These are phyloP conservation scores for Elsinoe arachidis DNA, from an alignment of 2,329 filamentous ascomycete genomes.

Conservation along the genomic window DNA sequence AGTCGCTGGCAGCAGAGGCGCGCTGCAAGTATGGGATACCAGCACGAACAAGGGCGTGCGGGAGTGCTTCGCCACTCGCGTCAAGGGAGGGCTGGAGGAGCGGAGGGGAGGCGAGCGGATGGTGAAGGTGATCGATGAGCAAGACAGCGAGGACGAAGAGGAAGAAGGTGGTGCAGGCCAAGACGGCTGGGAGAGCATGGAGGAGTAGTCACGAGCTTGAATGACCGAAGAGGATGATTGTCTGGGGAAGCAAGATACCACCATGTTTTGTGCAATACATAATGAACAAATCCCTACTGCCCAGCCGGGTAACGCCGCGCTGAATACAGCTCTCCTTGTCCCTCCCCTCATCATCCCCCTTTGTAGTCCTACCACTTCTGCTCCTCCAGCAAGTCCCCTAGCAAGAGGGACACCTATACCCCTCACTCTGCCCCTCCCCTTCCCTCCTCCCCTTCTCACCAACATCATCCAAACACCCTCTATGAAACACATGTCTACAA, in stretches of 20 bases:
- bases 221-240: neutral
- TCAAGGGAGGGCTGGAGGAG: conserved; percentile 42
- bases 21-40: conserved; percentile 92
- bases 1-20: conserved; percentile 89
- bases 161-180: conserved; percentile 2
- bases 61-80: conserved; percentile 67
- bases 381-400: neutral
- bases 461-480: conserved; percentile 52
- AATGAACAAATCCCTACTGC: neutral
- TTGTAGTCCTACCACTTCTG: neutral
- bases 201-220: neutral
- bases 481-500: conserved; percentile 63
- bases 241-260: conserved; percentile 7
- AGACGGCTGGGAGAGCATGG: conserved; percentile 13
- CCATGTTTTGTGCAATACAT: neutral
- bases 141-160: conserved; percentile 12
- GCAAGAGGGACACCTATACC: conserved; percentile 29
- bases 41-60: conserved; percentile 84
- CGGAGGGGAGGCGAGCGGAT: conserved; percentile 64
- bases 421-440: conserved; percentile 6
- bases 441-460: conserved; percentile 18
- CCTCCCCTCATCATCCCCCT: neutral
- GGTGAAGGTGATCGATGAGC: conserved; percentile 34
- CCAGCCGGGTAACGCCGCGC: neutral
- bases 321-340: neutral